Percentiles rank a stretch among this genome's conserved stretches.
phyloP scores from a whole-genome alignment of 2,329 filamentous ascomycete genomes.

The Calonectria multiphialidica region DNA sequence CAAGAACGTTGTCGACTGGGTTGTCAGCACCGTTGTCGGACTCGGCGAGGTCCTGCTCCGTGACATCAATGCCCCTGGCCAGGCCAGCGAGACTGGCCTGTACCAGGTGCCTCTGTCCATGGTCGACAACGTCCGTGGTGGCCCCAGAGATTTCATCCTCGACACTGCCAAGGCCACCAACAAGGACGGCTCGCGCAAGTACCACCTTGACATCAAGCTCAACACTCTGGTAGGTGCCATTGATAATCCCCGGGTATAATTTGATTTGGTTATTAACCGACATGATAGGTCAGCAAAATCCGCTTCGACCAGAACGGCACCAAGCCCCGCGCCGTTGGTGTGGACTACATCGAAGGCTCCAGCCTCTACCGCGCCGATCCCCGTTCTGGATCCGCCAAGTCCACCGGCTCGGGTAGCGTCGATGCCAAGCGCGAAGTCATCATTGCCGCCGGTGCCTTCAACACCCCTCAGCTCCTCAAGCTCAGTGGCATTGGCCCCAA shows the following conservation, averaged over 20 bases:
- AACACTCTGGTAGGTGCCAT: slow-evolving; percentile 29
- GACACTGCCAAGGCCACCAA: slow-evolving; percentile 39
- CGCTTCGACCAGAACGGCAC: slow-evolving; percentile 47
- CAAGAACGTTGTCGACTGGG: slow-evolving; percentile 28
- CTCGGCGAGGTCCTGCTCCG: slow-evolving; percentile 42
- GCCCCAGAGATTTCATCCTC: slow-evolving; percentile 68
- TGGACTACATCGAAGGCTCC: slow-evolving; percentile 46
- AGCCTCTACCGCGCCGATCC: slow-evolving; percentile 42
- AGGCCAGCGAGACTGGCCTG: slow-evolving; percentile 42
- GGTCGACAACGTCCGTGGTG: slow-evolving; percentile 63
- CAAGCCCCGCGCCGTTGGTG: slow-evolving; percentile 47
- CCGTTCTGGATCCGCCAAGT: slow-evolving; percentile 28
- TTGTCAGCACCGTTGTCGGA: slow-evolving; percentile 37
- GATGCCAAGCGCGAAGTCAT: slow-evolving; percentile 54
- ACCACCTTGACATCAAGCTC: slow-evolving; percentile 44
- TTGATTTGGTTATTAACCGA: slow-evolving; percentile 27
- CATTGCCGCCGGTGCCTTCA: slow-evolving; percentile 61
- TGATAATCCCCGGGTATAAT: neutral
- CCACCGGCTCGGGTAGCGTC: slow-evolving; percentile 15
- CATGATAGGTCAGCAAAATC: slow-evolving; percentile 47
- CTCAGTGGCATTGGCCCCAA: slow-evolving; percentile 54
- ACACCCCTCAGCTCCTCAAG: slow-evolving; percentile 64
- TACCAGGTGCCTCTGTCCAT: slow-evolving; percentile 71
- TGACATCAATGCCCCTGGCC: slow-evolving; percentile 43
- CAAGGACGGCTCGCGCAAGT: slow-evolving; percentile 41